Evolutionary conservation across 441 rosid genomes (phyloP).

Genomic region (Adansonia madagascariensis): DNA sequence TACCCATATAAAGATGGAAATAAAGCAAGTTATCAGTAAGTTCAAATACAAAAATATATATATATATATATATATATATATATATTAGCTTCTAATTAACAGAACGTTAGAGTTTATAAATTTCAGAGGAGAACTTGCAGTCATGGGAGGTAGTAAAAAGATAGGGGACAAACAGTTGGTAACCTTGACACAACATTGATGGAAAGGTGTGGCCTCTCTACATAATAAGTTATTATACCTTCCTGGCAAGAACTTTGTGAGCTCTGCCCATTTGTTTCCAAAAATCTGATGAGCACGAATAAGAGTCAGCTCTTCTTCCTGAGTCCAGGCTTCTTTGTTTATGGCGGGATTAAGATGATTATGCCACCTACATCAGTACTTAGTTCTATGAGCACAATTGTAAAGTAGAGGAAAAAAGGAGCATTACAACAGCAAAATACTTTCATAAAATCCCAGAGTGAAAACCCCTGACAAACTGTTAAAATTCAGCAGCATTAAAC

Average conservation of each 20-base stretch:
- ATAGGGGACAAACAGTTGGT: background rate
- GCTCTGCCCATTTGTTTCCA: slow-evolving; percentile 99
- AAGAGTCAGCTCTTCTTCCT: slow-evolving; percentile 93
- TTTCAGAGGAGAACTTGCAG: slow-evolving; percentile 8
- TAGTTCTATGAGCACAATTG: slow-evolving; percentile 25
- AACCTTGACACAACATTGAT: background rate
- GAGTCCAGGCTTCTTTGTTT: slow-evolving; percentile 99
- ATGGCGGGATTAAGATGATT: slow-evolving; percentile 97
- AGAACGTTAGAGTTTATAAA: background rate
- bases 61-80: too few relatives aligned
- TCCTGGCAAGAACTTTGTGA: slow-evolving; percentile 96
- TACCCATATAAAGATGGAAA: slow-evolving; percentile 28
- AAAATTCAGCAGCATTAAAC: background rate
- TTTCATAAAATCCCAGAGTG: background rate
- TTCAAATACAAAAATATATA: too few relatives aligned
- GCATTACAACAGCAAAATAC: background rate
- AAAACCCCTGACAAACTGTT: background rate
- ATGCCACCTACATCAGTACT: slow-evolving; percentile 63
- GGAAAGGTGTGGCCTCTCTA: slow-evolving; percentile 18
- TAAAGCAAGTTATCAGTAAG: background rate
- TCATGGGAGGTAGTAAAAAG: background rate
- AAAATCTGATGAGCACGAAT: slow-evolving; percentile 94
- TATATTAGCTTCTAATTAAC: background rate
- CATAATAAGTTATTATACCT: slow-evolving; percentile 55
- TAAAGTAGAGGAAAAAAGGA: background rate